Conservation (phyloP, 164 flowering plant species). For the Chimonanthus salicifolius region DNA sequence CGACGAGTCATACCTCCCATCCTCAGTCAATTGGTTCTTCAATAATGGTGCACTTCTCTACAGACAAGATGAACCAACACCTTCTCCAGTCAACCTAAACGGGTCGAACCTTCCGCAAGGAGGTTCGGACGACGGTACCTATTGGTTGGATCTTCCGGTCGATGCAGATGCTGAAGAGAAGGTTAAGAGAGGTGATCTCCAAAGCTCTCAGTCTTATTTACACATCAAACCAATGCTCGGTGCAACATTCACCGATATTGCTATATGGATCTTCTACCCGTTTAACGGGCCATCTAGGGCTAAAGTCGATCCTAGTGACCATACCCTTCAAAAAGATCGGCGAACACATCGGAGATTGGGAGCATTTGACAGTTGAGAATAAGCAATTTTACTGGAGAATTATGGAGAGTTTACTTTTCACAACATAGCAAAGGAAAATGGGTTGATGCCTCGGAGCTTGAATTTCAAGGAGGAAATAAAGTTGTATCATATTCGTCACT, state of each 20-base stretch:
- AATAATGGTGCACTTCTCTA: slow-evolving; percentile 57
- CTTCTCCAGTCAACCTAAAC: slow-evolving; percentile 33
- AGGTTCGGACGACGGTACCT: slow-evolving; percentile 61
- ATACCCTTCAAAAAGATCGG: slow-evolving; percentile 43
- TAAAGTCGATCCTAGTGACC: slow-evolving; percentile 24
- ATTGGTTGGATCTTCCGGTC: slow-evolving; percentile 80
- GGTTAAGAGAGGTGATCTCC: slow-evolving; percentile 59
- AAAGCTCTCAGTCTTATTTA: slow-evolving; percentile 41
- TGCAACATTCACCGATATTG: slow-evolving; percentile 64
- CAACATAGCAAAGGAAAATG: slow-evolving; percentile 41
- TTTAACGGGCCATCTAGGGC: slow-evolving; percentile 57
- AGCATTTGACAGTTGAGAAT: slow-evolving; percentile 48
- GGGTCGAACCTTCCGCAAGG: slow-evolving; percentile 85
- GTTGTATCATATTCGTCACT: slow-evolving; percentile 32
- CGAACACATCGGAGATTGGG: slow-evolving; percentile 64
- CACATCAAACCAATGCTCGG: slow-evolving; percentile 77
- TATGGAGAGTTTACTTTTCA: slow-evolving; percentile 33
- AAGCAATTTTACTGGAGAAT: slow-evolving; percentile 50
- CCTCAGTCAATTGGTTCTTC: slow-evolving; percentile 77
- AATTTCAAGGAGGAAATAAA: slow-evolving; percentile 38
- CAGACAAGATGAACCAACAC: slow-evolving; percentile 42
- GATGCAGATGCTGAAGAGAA: slow-evolving; percentile 35
- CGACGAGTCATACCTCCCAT: slow-evolving; percentile 64
- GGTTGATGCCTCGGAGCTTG: slow-evolving; percentile 34
- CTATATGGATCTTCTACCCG: slow-evolving; percentile 73